Base-by-base conservation (phyloP, 805 yeast species). In the Candida silvicultrix region DNA sequence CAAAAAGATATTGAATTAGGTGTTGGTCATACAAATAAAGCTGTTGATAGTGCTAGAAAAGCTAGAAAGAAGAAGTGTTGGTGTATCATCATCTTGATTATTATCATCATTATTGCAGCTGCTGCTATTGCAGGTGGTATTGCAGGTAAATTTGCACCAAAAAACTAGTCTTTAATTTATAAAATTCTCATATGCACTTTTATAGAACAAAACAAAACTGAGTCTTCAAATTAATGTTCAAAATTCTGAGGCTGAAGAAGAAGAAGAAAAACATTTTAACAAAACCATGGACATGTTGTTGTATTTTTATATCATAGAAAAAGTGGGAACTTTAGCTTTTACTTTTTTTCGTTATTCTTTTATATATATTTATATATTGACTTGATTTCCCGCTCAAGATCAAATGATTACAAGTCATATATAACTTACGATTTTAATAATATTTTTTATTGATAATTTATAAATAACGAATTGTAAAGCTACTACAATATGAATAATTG, bases 1-100 rank as follows among this genome's bases (percentile, higher is more conserved):
- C 96, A 89, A 67, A 81, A 79, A 50, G 95, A 94, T 64, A 82
- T 94, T 57, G 96, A 90, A 71, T 82, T 83, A 64, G 99, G 97
- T 65, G 88, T 89, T 36, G 96, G 94, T 20, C 96, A 94, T 67
- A 89, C 96, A 43, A 80, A 84, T 62, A 83, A 85, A 66, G 99
- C 99, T 20, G 89, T 88, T 49, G 81, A 78, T 54, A 78, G 81
- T 64, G 98, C 98, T 45, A 81, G 83, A 66, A 83, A 85, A 61
- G 95, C 96, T 45, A 83, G 99, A 74, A 88, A 73, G 66, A 89
- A 89, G 83, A 89, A 80, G 74, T 78, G 88, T 74, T 86, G 94
- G 81, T 85, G 95, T 64, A 73, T 85, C 54, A 64, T 84, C 48
- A 71, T 77, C 52, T 78, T 85, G 48, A 71, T 87, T 58, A 83